Base-by-base conservation (phyloP, 2,329 filamentous ascomycete genomes). In the Aspergillus sp. region DNA sequence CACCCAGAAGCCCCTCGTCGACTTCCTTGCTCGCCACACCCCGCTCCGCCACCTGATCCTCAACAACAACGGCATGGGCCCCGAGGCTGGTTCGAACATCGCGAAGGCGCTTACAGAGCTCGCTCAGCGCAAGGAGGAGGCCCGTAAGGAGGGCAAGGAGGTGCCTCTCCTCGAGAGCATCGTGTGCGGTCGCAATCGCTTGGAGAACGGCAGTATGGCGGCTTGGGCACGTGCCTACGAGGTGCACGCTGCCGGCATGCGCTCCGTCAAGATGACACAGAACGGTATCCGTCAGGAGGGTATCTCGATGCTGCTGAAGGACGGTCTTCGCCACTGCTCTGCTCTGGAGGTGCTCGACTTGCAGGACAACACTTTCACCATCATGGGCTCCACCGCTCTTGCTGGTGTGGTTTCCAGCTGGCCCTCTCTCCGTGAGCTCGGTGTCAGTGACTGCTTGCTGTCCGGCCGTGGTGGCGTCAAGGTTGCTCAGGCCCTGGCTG, bases 1-100 rank as follows among this genome's bases (percentile, higher is more conserved):
- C 79, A 97, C 92, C 15, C 91, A 96, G 76, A 92, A 91, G 38
- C 95, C 94, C 9, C 87, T 99, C 52, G 91, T 97, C 68, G 91
- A 91, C 62, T 99, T 99, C 81, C 87, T 99, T 63, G 89, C 91
- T 58, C 85, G 89, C 60, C 94, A 98, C 79, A 87, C 91, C 3
- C 94, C 95, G 2, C 88, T 99, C 45, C 92, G 93, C 78, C 93
- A 97, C 78, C 87, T 99, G 28, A 92, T 96, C 78, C 87, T 99
- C 60, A 98, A 98, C 84, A 99, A 99, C 84, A 99, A 99, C 77
- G 95, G 95, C 28, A 87, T 99, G 39, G 95, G 95, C 12, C 95
- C 95, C 21, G 89, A 92, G 63, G 94, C 94, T 9, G 95, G 95
- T 60, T 91, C 91, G 49, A 83, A 95, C 57, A 89, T 99, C 69